Percentiles rank a stretch among this genome's conserved stretches.
These are phyloP conservation scores for Hamamelis virginiana DNA, from an alignment of 164 flowering plant genomes.

Conservation along the genomic window DNA sequence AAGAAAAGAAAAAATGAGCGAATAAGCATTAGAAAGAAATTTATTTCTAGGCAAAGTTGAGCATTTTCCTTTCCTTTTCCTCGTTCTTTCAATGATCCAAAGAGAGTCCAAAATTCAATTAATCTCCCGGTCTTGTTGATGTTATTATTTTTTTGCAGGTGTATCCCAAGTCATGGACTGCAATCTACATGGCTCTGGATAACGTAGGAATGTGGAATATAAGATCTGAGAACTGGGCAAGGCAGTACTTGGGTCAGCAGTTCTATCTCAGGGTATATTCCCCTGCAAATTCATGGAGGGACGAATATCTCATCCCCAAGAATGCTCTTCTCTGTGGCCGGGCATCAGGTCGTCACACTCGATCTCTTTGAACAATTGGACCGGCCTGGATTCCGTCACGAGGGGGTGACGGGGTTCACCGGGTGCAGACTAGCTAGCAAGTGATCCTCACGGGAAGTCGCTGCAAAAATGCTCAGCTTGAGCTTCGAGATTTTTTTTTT, in stretches of 20 bases:
- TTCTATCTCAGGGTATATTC: slow-evolving; percentile 65
- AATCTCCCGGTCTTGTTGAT: background rate
- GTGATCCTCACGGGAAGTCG: background rate
- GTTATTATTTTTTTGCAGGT: slow-evolving; percentile 40
- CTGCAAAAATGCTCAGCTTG: slow-evolving; percentile 11
- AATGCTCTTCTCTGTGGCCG: slow-evolving; percentile 71
- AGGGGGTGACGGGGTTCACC: slow-evolving; percentile 31
- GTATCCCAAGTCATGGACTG: slow-evolving; percentile 75
- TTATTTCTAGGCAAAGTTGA: too few relatives aligned
- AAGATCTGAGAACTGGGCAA: slow-evolving; percentile 68
- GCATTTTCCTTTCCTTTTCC: too few relatives aligned
- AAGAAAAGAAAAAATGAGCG: too few relatives aligned
- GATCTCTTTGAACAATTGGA: slow-evolving; percentile 34
- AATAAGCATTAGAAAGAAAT: too few relatives aligned
- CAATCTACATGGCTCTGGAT: slow-evolving; percentile 67
- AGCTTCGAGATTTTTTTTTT: slow-evolving; percentile 11
- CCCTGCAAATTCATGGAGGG: slow-evolving; percentile 48
- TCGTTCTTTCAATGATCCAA: too few relatives aligned
- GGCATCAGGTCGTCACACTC: slow-evolving; percentile 58
- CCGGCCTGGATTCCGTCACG: slow-evolving; percentile 23
- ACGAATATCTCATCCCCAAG: slow-evolving; percentile 57
- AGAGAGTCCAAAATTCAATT: too few relatives aligned
- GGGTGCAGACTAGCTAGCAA: too few relatives aligned
- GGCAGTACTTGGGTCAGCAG: slow-evolving; percentile 76
- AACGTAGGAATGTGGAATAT: slow-evolving; percentile 83